Evolutionary conservation across 495 filamentous ascomycete species (phyloP).

Genomic region (Amphirosellinia nigrospora): DNA sequence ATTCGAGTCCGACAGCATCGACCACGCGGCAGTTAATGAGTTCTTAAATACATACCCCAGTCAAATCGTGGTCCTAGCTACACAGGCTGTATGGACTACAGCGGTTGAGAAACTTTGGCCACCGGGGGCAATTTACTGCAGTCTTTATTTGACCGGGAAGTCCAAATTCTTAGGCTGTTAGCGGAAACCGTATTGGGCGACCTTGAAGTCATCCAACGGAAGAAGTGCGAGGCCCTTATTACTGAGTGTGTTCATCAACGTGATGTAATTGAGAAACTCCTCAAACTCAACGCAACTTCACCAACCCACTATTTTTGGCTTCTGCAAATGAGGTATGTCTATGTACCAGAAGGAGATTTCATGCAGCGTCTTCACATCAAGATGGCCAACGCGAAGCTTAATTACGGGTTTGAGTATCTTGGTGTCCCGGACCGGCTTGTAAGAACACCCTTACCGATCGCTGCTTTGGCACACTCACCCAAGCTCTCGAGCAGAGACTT

Average conservation of each 20-base stretch:
- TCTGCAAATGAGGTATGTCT: slow-evolving; percentile 97
- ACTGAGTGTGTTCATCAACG: slow-evolving; percentile 98
- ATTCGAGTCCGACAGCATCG: slow-evolving; percentile 68
- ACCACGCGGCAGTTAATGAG: slow-evolving; percentile 68
- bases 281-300: slow-evolving; percentile 73
- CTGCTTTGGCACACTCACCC: slow-evolving; percentile 96
- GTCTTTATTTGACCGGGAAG: slow-evolving; percentile 73
- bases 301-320: slow-evolving; percentile 90
- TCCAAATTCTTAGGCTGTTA: slow-evolving; percentile 79
- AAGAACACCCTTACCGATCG: slow-evolving; percentile 92
- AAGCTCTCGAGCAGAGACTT: slow-evolving; percentile 91
- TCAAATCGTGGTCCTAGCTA: slow-evolving; percentile 93
- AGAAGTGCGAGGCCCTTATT: slow-evolving; percentile 98
- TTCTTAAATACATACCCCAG: slow-evolving; percentile 85
- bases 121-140: slow-evolving; percentile 71
- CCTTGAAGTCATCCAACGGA: slow-evolving; percentile 81
- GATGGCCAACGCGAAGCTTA: slow-evolving; percentile 95
- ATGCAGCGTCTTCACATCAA: slow-evolving; percentile 85
- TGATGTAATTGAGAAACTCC: slow-evolving; percentile 84
- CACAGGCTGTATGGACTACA: slow-evolving; percentile 93
- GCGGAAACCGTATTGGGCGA: slow-evolving; percentile 90
- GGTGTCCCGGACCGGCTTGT: slow-evolving; percentile 95
- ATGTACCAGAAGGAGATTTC: slow-evolving; percentile 78
- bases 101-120: slow-evolving; percentile 76
- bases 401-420: slow-evolving; percentile 97